These are phyloP conservation scores for Penicillium sp. DNA, from an alignment of 2,329 filamentous ascomycete genomes.

Conservation along the genomic window DNA sequence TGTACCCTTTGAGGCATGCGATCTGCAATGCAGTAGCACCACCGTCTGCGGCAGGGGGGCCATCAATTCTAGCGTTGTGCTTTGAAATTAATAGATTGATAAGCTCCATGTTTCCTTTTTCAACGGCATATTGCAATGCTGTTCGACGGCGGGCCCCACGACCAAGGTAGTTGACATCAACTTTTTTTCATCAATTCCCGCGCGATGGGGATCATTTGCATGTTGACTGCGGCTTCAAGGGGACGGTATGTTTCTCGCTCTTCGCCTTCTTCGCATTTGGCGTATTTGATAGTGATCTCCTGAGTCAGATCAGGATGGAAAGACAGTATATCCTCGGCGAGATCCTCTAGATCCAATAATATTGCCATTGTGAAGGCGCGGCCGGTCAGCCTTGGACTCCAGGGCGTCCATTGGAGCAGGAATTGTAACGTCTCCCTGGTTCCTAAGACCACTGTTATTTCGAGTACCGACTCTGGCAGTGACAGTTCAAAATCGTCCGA, in stretches of 20 bases:
- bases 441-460: neutral
- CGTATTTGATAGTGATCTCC: neutral
- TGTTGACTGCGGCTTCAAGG: slow-evolving; percentile 2
- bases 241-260: slow-evolving; percentile 2
- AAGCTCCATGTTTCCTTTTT: slow-evolving; percentile 16
- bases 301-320: neutral
- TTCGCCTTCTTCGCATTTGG: neutral
- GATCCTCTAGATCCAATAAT: neutral
- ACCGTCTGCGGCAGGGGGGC: neutral
- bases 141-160: neutral
- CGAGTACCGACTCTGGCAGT: slow-evolving; percentile 1
- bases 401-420: neutral
- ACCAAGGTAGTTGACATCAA: slow-evolving; percentile 6
- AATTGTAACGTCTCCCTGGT: neutral
- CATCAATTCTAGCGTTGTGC: slow-evolving; percentile 18
- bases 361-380: neutral
- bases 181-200: neutral
- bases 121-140: slow-evolving; percentile 18
- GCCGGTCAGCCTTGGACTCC: neutral
- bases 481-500: neutral
- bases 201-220: neutral
- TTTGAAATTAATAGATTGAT: slow-evolving; percentile 11
- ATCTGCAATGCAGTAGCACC: slow-evolving; percentile 31
- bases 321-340: neutral
- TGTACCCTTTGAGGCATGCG: slow-evolving; percentile 25